A percentile compares a stretch with the other conserved stretches of the same genome.
Conservation (phyloP, 768 basidiomycete genomes). For the Trametes gibbosa region DNA sequence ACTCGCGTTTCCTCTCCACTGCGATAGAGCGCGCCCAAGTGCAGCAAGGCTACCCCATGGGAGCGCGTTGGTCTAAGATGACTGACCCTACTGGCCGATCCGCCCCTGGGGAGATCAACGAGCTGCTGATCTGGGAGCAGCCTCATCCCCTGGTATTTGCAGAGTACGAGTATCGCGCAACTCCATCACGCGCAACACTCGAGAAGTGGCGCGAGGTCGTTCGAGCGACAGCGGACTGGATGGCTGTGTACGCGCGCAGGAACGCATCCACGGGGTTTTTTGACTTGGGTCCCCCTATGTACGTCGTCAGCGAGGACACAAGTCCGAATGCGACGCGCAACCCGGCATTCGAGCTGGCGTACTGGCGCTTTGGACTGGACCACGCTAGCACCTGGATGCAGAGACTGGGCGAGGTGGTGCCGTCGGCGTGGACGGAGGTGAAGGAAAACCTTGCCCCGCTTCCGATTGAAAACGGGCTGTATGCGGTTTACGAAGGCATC, state of each 20-base stretch:
- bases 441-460: conserved; percentile 47
- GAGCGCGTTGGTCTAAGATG: conserved; percentile 67
- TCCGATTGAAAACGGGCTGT: conserved; percentile 49
- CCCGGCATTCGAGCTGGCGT: conserved; percentile 57
- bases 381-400: conserved; percentile 50
- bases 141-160: conserved; percentile 59
- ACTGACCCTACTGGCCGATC: conserved; percentile 58
- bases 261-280: conserved; percentile 46
- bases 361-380: conserved; percentile 52
- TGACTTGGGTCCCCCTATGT: conserved; percentile 61
- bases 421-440: conserved; percentile 43
- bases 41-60: conserved; percentile 50
- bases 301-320: conserved; percentile 56
- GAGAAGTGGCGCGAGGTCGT: conserved; percentile 53
- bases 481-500: conserved; percentile 56
- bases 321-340: conserved; percentile 52
- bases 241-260: conserved; percentile 54
- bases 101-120: conserved; percentile 59
- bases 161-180: conserved; percentile 51
- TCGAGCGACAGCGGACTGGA: conserved; percentile 55
- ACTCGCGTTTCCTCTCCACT: conserved; percentile 45
- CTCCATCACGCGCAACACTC: conserved; percentile 36
- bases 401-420: conserved; percentile 39
- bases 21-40: conserved; percentile 48
- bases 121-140: conserved; percentile 63